Percentiles rank a stretch among this genome's conserved stretches.
Conservation (phyloP, 1,284 basidiomycete species). For the Athelia psychrophila region DNA sequence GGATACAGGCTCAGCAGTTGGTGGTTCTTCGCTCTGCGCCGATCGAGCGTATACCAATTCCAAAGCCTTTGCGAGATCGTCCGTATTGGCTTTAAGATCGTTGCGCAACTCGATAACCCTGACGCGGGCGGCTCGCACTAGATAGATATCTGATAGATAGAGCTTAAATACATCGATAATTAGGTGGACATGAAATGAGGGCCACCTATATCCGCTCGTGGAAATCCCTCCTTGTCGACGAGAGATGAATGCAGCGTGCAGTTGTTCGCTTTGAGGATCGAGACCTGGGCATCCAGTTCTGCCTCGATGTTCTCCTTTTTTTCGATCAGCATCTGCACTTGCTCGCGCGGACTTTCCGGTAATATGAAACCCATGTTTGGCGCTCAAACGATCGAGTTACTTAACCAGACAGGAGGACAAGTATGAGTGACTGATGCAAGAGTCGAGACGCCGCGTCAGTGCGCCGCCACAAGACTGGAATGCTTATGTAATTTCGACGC, state of each 20-base stretch:
- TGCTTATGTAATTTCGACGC: too few relatives aligned
- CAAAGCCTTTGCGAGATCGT: constrained; percentile 64
- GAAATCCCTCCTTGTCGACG: constrained; percentile 83
- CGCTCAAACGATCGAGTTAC: background rate
- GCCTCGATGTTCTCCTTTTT: constrained; percentile 64
- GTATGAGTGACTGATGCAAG: too few relatives aligned
- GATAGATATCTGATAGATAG: constrained; percentile 61
- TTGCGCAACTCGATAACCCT: constrained; percentile 77
- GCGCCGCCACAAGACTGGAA: too few relatives aligned
- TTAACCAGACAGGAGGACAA: background rate
- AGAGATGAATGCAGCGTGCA: constrained; percentile 68
- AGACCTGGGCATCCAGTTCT: constrained; percentile 56
- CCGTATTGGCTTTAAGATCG: constrained; percentile 66
- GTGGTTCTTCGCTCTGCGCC: background rate
- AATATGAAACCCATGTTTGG: constrained; percentile 44
- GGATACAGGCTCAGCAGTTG: constrained; percentile 29
- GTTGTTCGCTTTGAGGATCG: constrained; percentile 58
- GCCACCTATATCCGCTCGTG: constrained; percentile 65
- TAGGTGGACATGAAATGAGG: background rate
- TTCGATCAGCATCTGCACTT: constrained; percentile 55
- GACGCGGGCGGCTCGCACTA: constrained; percentile 72
- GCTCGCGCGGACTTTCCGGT: constrained; percentile 46
- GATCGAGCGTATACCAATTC: constrained; percentile 57
- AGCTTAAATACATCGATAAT: background rate
- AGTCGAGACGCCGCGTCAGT: too few relatives aligned